Percentiles rank a stretch among this genome's conserved stretches.
Evolutionary conservation across 1,139 yeast species (phyloP).

Genomic region (Debaryomycetaceae sp.): DNA sequence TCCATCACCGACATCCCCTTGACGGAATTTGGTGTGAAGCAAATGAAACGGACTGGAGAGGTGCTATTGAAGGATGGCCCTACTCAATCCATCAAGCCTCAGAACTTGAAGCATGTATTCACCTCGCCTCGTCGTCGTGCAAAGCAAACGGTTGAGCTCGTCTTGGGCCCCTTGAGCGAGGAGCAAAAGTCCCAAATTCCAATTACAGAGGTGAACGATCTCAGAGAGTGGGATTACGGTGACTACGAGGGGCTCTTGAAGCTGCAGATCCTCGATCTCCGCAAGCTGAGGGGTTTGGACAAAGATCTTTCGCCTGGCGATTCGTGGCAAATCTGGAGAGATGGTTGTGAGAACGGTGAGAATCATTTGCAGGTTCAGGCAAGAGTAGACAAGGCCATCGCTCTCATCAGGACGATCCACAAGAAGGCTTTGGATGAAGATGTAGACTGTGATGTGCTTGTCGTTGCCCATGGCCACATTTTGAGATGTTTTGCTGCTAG

Average conservation of each 20-base stretch:
- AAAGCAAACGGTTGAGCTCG: constrained; percentile 60
- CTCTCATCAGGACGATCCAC: constrained; percentile 61
- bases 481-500: constrained; percentile 84
- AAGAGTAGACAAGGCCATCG: constrained; percentile 69
- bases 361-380: constrained; percentile 56
- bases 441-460: constrained; percentile 65
- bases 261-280: constrained; percentile 55
- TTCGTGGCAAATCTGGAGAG: constrained; percentile 84
- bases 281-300: constrained; percentile 62
- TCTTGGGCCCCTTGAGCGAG: constrained; percentile 49
- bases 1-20: constrained; percentile 77
- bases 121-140: constrained; percentile 85
- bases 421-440: constrained; percentile 50
- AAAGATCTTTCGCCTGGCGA: constrained; percentile 20
- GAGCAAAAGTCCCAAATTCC: constrained; percentile 42
- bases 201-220: constrained; percentile 57
- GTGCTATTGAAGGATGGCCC: constrained; percentile 56
- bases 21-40: constrained; percentile 72
- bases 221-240: constrained; percentile 95
- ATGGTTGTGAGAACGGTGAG: constrained; percentile 94
- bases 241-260: constrained; percentile 86
- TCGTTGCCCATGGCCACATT: constrained; percentile 92
- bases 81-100: constrained; percentile 60
- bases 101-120: constrained; percentile 57
- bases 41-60: constrained; percentile 72